A percentile compares a stretch with the other conserved stretches of the same genome.
Conservation (phyloP, 2,329 filamentous ascomycete genomes). For the Tricladium varicosporioides region DNA sequence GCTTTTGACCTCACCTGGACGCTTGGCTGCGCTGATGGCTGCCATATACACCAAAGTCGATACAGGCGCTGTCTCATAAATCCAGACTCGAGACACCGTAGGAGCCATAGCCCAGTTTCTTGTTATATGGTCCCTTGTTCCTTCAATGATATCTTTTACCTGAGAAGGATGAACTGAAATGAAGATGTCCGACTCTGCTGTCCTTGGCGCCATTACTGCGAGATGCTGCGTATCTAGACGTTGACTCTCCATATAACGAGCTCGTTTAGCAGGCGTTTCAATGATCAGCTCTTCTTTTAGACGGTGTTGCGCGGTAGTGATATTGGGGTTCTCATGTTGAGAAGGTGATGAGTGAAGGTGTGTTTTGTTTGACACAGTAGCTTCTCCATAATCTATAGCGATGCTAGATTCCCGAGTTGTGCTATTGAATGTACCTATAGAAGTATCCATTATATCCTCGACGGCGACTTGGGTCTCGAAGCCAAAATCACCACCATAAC, state of each 20-base stretch:
- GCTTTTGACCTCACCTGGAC: slow-evolving; percentile 46
- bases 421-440: neutral
- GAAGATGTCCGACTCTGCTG: slow-evolving; percentile 52
- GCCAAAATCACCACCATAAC: slow-evolving; percentile 31
- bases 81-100: slow-evolving; percentile 59
- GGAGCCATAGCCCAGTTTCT: slow-evolving; percentile 54
- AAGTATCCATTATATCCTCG: slow-evolving; percentile 13
- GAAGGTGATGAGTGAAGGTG: too few species aligned
- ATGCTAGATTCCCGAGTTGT: too few species aligned
- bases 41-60: slow-evolving; percentile 59
- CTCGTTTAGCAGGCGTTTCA: slow-evolving; percentile 16
- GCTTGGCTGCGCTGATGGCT: slow-evolving; percentile 45
- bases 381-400: too few species aligned
- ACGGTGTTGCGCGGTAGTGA: too few species aligned
- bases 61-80: slow-evolving; percentile 50
- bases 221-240: slow-evolving; percentile 50
- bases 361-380: too few species aligned
- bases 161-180: slow-evolving; percentile 48
- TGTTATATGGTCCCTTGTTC: slow-evolving; percentile 53
- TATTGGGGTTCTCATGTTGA: too few species aligned
- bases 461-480: slow-evolving; percentile 26
- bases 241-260: slow-evolving; percentile 43
- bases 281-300: slow-evolving; percentile 1
- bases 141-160: slow-evolving; percentile 47
- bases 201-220: slow-evolving; percentile 46